Percentiles rank a stretch among this genome's conserved stretches.
Conservation (phyloP, 192 early-diverging fungal species). For the Dispira simplex region DNA sequence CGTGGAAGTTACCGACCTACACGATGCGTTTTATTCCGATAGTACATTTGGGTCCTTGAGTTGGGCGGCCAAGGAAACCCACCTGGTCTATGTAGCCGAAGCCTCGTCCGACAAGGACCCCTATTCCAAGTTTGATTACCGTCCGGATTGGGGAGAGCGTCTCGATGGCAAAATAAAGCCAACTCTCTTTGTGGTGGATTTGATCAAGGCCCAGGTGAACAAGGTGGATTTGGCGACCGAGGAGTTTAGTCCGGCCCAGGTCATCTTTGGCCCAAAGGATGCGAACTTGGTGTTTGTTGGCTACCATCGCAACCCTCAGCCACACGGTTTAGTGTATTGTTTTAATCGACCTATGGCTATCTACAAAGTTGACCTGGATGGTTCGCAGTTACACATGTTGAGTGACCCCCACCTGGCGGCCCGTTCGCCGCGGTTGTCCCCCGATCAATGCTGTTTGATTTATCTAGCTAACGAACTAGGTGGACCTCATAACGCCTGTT, state of each 20-base stretch:
- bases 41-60: constrained; percentile 44
- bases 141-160: constrained; percentile 56
- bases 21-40: constrained; percentile 59
- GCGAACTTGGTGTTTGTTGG: constrained; percentile 47
- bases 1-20: constrained; percentile 46
- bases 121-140: constrained; percentile 26
- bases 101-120: constrained; percentile 10
- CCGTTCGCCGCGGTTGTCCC: constrained; percentile 44
- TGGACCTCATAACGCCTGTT: constrained; percentile 53
- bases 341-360: constrained; percentile 45
- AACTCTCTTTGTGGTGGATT: constrained; percentile 32
- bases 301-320: constrained; percentile 35
- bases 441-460: constrained; percentile 30
- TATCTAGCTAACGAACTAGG: constrained; percentile 42
- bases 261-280: constrained; percentile 28
- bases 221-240: constrained; percentile 15
- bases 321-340: constrained; percentile 47
- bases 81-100: constrained; percentile 58
- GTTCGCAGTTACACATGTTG: constrained; percentile 19
- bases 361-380: constrained; percentile 31
- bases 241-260: constrained; percentile 27
- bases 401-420: constrained; percentile 19
- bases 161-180: constrained; percentile 42
- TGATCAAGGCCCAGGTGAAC: constrained; percentile 19
- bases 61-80: constrained; percentile 38